Conservation (phyloP, 495 filamentous ascomycete species). For the Tuber melanosporum region DNA sequence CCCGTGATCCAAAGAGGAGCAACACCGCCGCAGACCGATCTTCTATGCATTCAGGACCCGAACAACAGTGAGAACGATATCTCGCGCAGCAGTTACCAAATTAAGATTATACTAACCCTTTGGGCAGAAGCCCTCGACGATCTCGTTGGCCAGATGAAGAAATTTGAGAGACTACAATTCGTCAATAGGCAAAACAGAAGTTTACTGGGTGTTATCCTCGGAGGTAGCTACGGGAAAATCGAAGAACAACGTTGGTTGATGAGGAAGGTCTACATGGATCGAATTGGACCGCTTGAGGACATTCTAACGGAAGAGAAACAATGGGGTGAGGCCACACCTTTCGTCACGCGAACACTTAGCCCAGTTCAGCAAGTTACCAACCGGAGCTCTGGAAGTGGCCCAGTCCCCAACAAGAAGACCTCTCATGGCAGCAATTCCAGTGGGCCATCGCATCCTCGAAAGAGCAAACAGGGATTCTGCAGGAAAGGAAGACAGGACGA, state of each 20-base stretch:
- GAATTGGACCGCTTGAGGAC: slow-evolving; percentile 41
- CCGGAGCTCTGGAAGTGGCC: background rate
- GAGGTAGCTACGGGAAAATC: slow-evolving; percentile 66
- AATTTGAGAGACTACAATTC: slow-evolving; percentile 38
- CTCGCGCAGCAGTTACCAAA: slow-evolving; percentile 67
- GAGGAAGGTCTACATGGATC: slow-evolving; percentile 47
- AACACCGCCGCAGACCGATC: slow-evolving; percentile 34
- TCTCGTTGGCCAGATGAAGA: slow-evolving; percentile 55
- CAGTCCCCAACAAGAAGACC: background rate
- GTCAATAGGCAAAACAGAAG: slow-evolving; percentile 43
- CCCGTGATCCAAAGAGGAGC: slow-evolving; percentile 48
- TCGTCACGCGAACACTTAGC: background rate
- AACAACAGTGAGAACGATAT: slow-evolving; percentile 80
- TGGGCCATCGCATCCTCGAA: background rate
- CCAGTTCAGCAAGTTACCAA: background rate
- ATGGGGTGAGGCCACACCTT: background rate
- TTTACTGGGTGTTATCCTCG: slow-evolving; percentile 60
- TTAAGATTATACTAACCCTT: slow-evolving; percentile 52
- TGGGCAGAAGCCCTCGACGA: slow-evolving; percentile 59
- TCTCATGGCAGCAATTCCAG: background rate
- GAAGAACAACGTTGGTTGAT: slow-evolving; percentile 55
- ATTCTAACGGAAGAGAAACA: slow-evolving; percentile 6
- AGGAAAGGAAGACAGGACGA: background rate
- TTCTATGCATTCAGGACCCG: slow-evolving; percentile 78
- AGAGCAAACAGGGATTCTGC: background rate